Percentiles rank a stretch among this genome's conserved stretches.
Conservation (phyloP, 2,329 filamentous ascomycete genomes). For the Calonectria hawksworthii region DNA sequence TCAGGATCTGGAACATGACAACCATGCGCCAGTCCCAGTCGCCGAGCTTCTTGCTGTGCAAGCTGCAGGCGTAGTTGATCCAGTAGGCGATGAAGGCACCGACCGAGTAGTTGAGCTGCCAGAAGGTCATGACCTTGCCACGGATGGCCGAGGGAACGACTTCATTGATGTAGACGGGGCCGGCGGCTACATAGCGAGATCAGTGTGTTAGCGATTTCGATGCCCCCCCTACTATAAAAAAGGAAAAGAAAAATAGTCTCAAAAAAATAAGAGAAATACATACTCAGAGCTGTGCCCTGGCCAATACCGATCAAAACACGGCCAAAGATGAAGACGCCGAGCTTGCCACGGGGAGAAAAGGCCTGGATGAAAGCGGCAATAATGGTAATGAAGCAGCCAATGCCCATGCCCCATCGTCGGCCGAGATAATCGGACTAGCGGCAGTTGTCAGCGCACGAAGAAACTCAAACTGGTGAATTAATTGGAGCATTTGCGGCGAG, state of each 20-base stretch:
- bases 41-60: conserved; percentile 68
- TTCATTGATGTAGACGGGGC: conserved; percentile 80
- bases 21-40: conserved; percentile 83
- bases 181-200: conserved; percentile 62
- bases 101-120: conserved; percentile 76
- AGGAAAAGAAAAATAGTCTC: too few species aligned
- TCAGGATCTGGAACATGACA: conserved; percentile 79
- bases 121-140: conserved; percentile 76
- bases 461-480: background rate
- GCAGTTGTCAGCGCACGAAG: conserved; percentile 22
- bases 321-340: conserved; percentile 77
- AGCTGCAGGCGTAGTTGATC: conserved; percentile 75
- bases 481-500: background rate
- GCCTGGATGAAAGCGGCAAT: conserved; percentile 78
- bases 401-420: conserved; percentile 74
- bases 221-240: too few species aligned
- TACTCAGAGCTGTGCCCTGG: conserved; percentile 75
- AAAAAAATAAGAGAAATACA: background rate
- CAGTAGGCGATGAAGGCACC: conserved; percentile 65
- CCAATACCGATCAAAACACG: conserved; percentile 78
- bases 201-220: background rate
- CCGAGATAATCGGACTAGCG: conserved; percentile 69
- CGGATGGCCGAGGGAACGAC: conserved; percentile 74
- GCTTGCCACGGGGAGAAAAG: conserved; percentile 71
- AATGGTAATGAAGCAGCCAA: conserved; percentile 75